Conservation (phyloP, 352 stramenopile species). For the Discostella stelligera region DNA sequence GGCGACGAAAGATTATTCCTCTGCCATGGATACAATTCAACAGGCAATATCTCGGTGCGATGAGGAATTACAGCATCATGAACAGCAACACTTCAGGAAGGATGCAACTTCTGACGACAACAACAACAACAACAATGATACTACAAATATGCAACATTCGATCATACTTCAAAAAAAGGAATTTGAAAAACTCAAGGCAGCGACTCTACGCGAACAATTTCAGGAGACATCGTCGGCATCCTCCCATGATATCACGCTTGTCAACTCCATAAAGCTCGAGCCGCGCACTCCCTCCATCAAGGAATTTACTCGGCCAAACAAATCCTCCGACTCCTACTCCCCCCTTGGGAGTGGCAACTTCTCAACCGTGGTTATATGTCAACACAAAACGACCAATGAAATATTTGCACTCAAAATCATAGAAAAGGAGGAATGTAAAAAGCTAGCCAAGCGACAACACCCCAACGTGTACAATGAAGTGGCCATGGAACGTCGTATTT, state of each 20-base stretch:
- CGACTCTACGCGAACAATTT: constrained; percentile 48
- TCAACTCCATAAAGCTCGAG: constrained; percentile 42
- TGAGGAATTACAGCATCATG: constrained; percentile 13
- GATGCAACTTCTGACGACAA: not conserved
- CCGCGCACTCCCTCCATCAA: constrained; percentile 38
- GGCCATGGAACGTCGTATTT: constrained; percentile 94
- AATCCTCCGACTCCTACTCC: constrained; percentile 46
- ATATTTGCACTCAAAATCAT: constrained; percentile 96
- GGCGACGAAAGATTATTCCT: constrained; percentile 48
- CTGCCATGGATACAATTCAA: constrained; percentile 52
- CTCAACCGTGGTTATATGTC: constrained; percentile 87
- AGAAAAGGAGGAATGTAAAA: constrained; percentile 89
- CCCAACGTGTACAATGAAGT: constrained; percentile 99
- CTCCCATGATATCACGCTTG: constrained; percentile 39
- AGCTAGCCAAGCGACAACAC: constrained; percentile 87
- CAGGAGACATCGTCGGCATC: constrained; percentile 9
- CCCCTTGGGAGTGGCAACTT: constrained; percentile 91
- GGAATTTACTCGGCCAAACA: constrained; percentile 44
- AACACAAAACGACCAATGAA: constrained; percentile 88
- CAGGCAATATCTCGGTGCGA: constrained; percentile 31
- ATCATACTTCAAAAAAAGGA: constrained; percentile 45
- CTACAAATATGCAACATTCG: not conserved
- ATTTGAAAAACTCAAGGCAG: constrained; percentile 59
- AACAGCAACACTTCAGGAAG: constrained; percentile 8
- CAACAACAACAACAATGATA: not conserved